A percentile compares a stretch with the other conserved stretches of the same genome.
phyloP scores from a whole-genome alignment of 1,139 yeast species.

The Pichia sp. region DNA sequence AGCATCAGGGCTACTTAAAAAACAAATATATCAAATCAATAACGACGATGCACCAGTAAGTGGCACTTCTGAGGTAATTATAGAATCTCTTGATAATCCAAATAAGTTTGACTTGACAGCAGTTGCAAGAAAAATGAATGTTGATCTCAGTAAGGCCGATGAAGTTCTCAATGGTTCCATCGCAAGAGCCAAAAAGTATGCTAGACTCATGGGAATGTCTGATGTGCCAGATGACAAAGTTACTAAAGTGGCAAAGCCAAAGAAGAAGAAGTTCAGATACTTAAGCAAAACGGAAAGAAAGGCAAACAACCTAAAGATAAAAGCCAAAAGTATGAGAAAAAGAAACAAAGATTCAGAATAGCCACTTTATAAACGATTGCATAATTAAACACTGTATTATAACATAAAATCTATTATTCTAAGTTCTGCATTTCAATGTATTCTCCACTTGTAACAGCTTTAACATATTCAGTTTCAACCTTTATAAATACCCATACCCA shows the following conservation, averaged over 20 bases:
- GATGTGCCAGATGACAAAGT: constrained; percentile 17
- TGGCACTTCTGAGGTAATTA: constrained; percentile 60
- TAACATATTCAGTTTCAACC: constrained; percentile 67
- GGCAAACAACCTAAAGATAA: constrained; percentile 55
- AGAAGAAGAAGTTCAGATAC: constrained; percentile 81
- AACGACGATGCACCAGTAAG: constrained; percentile 38
- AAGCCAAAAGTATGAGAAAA: constrained; percentile 16
- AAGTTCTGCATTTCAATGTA: constrained; percentile 20
- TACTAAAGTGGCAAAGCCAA: constrained; percentile 31
- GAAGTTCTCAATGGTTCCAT: constrained; percentile 59
- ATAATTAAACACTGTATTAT: constrained; percentile 1
- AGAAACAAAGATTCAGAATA: constrained; percentile 11
- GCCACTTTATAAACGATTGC: not conserved
- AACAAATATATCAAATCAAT: constrained; percentile 41
- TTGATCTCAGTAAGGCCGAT: constrained; percentile 51
- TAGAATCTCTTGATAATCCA: constrained; percentile 46
- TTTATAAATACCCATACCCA: constrained; percentile 87
- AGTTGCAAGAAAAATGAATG: constrained; percentile 53
- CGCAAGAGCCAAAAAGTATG: constrained; percentile 65
- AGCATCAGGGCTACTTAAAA: constrained; percentile 36
- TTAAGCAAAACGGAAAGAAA: constrained; percentile 73
- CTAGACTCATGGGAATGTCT: constrained; percentile 46
- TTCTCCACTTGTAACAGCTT: constrained; percentile 20
- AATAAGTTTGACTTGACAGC: constrained; percentile 24
- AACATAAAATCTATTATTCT: constrained; percentile 2